phyloP scores from a whole-genome alignment of 2,329 filamentous ascomycete species.

The Aspergillus sp. region DNA sequence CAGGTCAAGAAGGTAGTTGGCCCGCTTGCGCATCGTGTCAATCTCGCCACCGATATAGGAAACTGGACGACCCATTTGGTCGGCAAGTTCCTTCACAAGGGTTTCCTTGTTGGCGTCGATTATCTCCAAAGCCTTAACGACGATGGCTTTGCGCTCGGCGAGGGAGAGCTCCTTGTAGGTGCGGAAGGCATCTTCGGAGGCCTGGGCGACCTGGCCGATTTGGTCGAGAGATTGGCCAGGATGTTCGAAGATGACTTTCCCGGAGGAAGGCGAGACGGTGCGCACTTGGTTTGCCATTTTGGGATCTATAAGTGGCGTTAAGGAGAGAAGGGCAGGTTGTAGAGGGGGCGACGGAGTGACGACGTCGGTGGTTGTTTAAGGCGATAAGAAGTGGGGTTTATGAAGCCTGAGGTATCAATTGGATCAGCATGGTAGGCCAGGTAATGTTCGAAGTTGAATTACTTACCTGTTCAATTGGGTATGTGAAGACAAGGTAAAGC shows the following conservation, averaged over 20 bases:
- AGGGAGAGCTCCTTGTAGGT: constrained; percentile 70
- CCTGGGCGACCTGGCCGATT: constrained; percentile 22
- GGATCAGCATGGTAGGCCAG: not conserved
- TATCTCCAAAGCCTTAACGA: constrained; percentile 73
- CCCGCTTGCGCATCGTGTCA: constrained; percentile 75
- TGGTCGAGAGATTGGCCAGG: constrained; percentile 57
- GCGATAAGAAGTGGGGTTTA: constrained; percentile 8
- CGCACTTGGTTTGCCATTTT: constrained; percentile 29
- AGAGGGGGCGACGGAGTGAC: not conserved
- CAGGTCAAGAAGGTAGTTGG: constrained; percentile 80
- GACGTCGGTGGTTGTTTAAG: not conserved
- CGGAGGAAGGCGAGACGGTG: constrained; percentile 86
- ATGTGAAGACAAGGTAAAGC: not conserved
- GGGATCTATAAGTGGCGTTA: not conserved
- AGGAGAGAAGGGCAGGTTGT: not conserved
- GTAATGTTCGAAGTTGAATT: not conserved
- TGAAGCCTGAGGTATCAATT: constrained; percentile 1
- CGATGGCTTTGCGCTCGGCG: constrained; percentile 71
- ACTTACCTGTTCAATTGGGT: not conserved
- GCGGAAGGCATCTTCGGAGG: constrained; percentile 30
- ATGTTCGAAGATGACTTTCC: constrained; percentile 77
- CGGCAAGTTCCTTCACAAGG: constrained; percentile 76
- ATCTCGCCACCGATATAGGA: constrained; percentile 80
- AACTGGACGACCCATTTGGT: constrained; percentile 90
- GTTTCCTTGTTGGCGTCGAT: constrained; percentile 70